These are phyloP conservation scores for Acanthamoeba triangularis DNA, from an alignment of 208 protist species.

Conservation along the genomic window DNA sequence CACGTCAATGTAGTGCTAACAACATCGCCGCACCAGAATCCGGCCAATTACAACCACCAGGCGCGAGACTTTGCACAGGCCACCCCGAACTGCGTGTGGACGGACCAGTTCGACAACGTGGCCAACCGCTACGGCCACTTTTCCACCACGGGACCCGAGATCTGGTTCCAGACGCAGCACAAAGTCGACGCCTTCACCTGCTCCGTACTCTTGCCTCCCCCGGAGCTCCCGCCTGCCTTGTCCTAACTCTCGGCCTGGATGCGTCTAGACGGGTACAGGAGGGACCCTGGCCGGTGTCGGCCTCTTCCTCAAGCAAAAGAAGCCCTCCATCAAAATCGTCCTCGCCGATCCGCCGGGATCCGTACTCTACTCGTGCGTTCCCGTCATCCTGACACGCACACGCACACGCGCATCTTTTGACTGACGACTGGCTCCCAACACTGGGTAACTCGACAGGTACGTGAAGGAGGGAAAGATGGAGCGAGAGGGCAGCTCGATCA, in stretches of 20 bases:
- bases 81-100: constrained; percentile 85
- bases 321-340: constrained; percentile 78
- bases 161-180: constrained; percentile 78
- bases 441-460: constrained; percentile 22
- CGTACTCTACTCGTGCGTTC: constrained; percentile 82
- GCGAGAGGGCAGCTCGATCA: constrained; percentile 74
- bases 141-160: constrained; percentile 85
- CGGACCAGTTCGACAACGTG: constrained; percentile 89
- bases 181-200: constrained; percentile 83
- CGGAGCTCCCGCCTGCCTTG: no score
- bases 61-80: constrained; percentile 81
- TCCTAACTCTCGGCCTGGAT: no score
- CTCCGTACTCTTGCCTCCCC: background rate
- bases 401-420: background rate
- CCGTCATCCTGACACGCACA: background rate
- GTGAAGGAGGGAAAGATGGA: constrained; percentile 67
- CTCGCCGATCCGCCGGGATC: constrained; percentile 86
- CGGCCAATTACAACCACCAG: constrained; percentile 89
- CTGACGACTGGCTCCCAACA: background rate
- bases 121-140: constrained; percentile 85
- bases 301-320: constrained; percentile 81
- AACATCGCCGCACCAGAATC: constrained; percentile 14
- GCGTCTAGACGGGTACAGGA: constrained; percentile 79
- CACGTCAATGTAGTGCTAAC: background rate
- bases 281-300: constrained; percentile 83